Evolutionary conservation across 495 filamentous ascomycete species (phyloP), one percentile per base, ranked within the genome.

Genomic region (Tuber aestivum): DNA sequence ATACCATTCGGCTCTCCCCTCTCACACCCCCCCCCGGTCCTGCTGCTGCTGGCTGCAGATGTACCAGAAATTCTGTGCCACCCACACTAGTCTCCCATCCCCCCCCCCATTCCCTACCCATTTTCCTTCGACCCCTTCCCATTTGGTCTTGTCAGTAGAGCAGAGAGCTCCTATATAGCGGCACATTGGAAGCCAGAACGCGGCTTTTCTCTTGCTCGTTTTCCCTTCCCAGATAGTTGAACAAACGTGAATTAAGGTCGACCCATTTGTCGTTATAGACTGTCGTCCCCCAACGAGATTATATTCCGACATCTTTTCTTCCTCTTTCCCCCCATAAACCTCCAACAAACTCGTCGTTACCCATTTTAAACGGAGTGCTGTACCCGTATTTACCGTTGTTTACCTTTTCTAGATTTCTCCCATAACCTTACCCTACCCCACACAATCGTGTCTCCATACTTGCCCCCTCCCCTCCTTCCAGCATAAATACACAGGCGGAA

Each of bases 221-320:
- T 79, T 78, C 70, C 76, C 77, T 70, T 72, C 76, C 77, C 76
- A 79, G 76, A 79, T 77, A 65, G 56, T 20, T 32, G 27, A 65
- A 72, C 78, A 79, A 79, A 79, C 78, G 78, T 79, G 77, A 79
- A 79, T 79, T 68, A 79, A 73, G 79, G 76, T 79, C 78, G 78
- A 79, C 78, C 78, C 78, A 79, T 79, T 75, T 79, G 78, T 79
- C 77, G 44, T 79, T 79, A 78, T 50, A 75, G 78, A 79, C 78
- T 50, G 78, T 79, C 78, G 77, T 71, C 78, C 78, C 78, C 78
- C 72, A 79, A 79, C 72, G 45, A 65, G 56, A 65, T 32, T 61
- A 61, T 65, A 79, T 77, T 69, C 50, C 70, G 72, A 76, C 75
- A 61, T 70, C 70, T 75, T 41, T 70, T 79, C 68, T 79, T 71